A percentile compares a stretch with the other conserved stretches of the same genome.
These are phyloP conservation scores for Aureobasidium leucospermi DNA, from an alignment of 2,329 filamentous ascomycete species.

Conservation along the genomic window DNA sequence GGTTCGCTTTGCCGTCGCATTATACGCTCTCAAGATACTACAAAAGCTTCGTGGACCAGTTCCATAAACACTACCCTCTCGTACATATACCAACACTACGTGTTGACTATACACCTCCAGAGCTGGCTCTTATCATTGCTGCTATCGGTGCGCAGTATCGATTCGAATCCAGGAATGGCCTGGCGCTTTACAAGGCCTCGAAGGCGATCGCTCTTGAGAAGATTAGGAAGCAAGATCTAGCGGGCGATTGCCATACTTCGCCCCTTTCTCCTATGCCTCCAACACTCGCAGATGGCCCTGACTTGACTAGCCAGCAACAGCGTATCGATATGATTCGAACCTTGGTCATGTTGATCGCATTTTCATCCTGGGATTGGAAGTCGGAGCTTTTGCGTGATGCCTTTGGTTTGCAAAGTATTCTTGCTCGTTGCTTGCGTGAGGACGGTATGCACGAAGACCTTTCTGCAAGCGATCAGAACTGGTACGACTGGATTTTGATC, in stretches of 20 bases:
- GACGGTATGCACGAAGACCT: slow-evolving; percentile 49
- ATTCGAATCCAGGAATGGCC: slow-evolving; percentile 44
- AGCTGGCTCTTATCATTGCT: slow-evolving; percentile 59
- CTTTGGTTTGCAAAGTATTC: slow-evolving; percentile 48
- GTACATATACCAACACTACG: slow-evolving; percentile 61
- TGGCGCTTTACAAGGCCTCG: slow-evolving; percentile 51
- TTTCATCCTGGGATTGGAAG: slow-evolving; percentile 54
- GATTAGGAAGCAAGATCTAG: not conserved
- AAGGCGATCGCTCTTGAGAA: slow-evolving; percentile 31
- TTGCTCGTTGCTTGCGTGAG: slow-evolving; percentile 49
- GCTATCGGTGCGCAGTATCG: slow-evolving; percentile 61
- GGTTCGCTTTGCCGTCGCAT: slow-evolving; percentile 60
- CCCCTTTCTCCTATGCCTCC: not conserved
- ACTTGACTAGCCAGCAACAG: not conserved
- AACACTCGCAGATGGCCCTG: not conserved
- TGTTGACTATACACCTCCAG: slow-evolving; percentile 55
- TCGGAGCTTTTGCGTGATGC: slow-evolving; percentile 51
- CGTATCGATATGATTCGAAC: slow-evolving; percentile 21
- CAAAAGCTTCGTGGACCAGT: slow-evolving; percentile 62
- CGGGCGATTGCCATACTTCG: too few relatives aligned
- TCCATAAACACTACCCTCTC: slow-evolving; percentile 54
- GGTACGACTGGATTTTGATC: not conserved
- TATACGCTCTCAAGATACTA: slow-evolving; percentile 62
- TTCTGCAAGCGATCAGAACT: slow-evolving; percentile 27
- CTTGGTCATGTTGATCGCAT: slow-evolving; percentile 52